phyloP scores from a whole-genome alignment of 129 eudicot species.

The Heracleum sosnowskyi region DNA sequence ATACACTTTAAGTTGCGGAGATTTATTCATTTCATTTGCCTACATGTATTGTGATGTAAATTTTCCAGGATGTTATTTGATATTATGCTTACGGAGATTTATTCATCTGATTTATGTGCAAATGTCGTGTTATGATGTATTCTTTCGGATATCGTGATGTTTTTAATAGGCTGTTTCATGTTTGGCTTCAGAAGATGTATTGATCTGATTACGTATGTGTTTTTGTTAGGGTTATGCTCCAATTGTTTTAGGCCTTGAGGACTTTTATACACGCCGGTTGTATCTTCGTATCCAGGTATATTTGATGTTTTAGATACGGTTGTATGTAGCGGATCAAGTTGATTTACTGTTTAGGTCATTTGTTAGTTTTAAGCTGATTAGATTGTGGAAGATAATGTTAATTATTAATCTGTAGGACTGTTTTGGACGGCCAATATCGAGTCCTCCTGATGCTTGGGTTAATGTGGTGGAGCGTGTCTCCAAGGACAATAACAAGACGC shows the following conservation, averaged over 20 bases:
- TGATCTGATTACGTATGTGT: background rate
- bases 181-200: background rate
- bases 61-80: too few relatives aligned
- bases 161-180: background rate
- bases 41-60: too few relatives aligned
- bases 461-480: slow-evolving; percentile 97
- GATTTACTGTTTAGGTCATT: background rate
- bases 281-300: slow-evolving; percentile 85
- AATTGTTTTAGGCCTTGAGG: slow-evolving; percentile 90
- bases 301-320: background rate
- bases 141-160: background rate
- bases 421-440: slow-evolving; percentile 91
- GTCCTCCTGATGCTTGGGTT: slow-evolving; percentile 99
- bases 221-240: slow-evolving; percentile 81
- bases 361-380: background rate
- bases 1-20: background rate
- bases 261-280: slow-evolving; percentile 73
- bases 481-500: slow-evolving; percentile 83
- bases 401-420: slow-evolving; percentile 59
- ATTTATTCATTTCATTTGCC: too few relatives aligned
- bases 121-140: background rate
- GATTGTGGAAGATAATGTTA: background rate
- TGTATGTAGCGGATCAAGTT: background rate
- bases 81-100: too few relatives aligned
- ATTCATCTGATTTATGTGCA: background rate